Evolutionary conservation across 2,329 filamentous ascomycete species (phyloP).

Genomic region (Macrophomina pseudophaseolina): DNA sequence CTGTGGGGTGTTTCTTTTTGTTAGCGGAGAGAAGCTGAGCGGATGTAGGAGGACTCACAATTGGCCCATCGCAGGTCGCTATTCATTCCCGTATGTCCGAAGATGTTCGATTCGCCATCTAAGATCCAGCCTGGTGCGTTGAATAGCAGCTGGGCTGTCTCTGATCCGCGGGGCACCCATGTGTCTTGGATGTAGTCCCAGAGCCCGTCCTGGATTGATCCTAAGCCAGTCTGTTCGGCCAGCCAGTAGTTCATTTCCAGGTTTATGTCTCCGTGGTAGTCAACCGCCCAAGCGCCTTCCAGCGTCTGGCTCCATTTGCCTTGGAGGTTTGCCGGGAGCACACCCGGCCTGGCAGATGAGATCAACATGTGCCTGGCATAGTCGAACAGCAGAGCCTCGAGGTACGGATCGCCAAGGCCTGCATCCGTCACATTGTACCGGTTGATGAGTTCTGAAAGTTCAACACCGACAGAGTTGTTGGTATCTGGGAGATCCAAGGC

Average conservation of each 20-base stretch:
- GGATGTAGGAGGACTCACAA: slow-evolving; percentile 26
- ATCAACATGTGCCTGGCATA: slow-evolving; percentile 62
- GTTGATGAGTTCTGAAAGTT: slow-evolving; percentile 44
- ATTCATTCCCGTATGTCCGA: slow-evolving; percentile 61
- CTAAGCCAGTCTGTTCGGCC: slow-evolving; percentile 53
- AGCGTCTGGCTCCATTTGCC: slow-evolving; percentile 60
- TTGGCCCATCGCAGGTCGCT: slow-evolving; percentile 50
- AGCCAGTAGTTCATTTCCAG: slow-evolving; percentile 67
- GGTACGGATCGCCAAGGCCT: slow-evolving; percentile 53
- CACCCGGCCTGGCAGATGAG: slow-evolving; percentile 56
- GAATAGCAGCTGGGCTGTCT: slow-evolving; percentile 61
- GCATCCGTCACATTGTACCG: slow-evolving; percentile 34
- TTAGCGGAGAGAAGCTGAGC: neutral
- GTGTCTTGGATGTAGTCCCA: slow-evolving; percentile 61
- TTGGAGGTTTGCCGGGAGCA: slow-evolving; percentile 62
- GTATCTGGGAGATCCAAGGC: slow-evolving; percentile 53
- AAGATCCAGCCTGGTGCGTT: slow-evolving; percentile 61
- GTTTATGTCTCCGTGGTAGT: slow-evolving; percentile 66
- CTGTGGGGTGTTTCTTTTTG: slow-evolving; percentile 32
- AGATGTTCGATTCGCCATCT: slow-evolving; percentile 65
- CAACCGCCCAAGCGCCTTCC: slow-evolving; percentile 56
- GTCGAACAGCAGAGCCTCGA: slow-evolving; percentile 61
- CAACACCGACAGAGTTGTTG: slow-evolving; percentile 45
- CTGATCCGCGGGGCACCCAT: slow-evolving; percentile 59
- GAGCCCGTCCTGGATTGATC: slow-evolving; percentile 51